Percentiles rank a stretch among this genome's conserved stretches.
Conservation (phyloP, 768 basidiomycete genomes). For the Podaxis mareebaensis region DNA sequence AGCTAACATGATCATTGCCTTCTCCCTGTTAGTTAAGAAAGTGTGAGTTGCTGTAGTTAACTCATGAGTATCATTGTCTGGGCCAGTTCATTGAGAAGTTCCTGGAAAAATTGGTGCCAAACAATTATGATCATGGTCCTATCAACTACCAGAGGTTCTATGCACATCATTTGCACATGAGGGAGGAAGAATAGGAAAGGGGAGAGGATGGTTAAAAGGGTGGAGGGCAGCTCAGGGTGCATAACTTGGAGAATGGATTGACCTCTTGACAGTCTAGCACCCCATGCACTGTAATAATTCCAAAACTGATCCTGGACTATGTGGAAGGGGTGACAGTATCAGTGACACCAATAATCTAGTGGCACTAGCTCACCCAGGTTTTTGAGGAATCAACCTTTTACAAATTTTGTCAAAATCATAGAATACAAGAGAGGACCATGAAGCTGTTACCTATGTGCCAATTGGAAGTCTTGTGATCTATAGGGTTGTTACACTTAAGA, state of each 20-base stretch:
- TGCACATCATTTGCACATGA: neutral
- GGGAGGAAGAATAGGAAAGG: slow-evolving; percentile 10
- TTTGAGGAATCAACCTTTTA: slow-evolving; percentile 6
- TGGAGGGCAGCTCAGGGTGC: neutral
- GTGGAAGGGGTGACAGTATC: neutral
- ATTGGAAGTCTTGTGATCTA: neutral
- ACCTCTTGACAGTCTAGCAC: neutral
- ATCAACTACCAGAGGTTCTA: slow-evolving; percentile 1
- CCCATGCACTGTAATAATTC: slow-evolving; percentile 6
- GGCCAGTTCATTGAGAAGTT: slow-evolving; percentile 4
- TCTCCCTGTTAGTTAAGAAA: neutral
- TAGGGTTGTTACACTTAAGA: neutral
- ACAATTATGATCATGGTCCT: neutral
- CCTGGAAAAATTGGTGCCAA: slow-evolving; percentile 5
- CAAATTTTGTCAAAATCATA: neutral
- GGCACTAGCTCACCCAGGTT: neutral
- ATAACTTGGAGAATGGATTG: neutral
- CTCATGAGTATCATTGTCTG: slow-evolving; percentile 2
- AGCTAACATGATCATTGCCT: slow-evolving; percentile 12
- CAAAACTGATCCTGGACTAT: slow-evolving; percentile 1
- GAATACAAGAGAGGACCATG: neutral
- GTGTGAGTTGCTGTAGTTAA: neutral
- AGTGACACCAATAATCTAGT: neutral
- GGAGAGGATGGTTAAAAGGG: neutral
- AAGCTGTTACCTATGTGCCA: slow-evolving; percentile 11